Base-by-base conservation (phyloP, 2,329 filamentous ascomycete species). In the Calonectria ilicicola region DNA sequence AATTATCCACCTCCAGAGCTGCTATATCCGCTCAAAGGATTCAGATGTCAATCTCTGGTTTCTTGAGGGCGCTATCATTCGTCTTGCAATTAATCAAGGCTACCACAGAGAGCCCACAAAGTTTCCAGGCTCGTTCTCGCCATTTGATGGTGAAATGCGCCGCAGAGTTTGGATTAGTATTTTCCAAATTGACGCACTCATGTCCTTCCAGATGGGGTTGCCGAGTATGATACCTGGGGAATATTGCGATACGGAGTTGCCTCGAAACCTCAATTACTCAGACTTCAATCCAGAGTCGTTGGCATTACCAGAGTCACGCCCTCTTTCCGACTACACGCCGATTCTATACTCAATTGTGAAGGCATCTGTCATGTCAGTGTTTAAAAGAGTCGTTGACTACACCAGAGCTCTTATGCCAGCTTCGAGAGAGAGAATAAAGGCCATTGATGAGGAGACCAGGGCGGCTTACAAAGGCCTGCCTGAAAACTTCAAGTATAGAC, bases 131-230 rank as follows among this genome's bases (percentile, higher is more conserved):
- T 26, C 5, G 0, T 78, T 88, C 10, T 84, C 85, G 0, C 81
- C 84, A 0, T 88, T 88, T 47, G 84, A 87, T 29, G 83, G 82
- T 4, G 87, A 89, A 77, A 86, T 89, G 80, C 84, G 87, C n/a
- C 84, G 87, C 3, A 82, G 87, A 4, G 80, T 83, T 0, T 89
- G 87, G 86, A 80, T 86, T 29, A 83, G 85, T 66, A 82, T 85
- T 2, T 83, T 81, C 51, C 86, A 86, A 74, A 75, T 87, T 5
- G 87, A 89, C 40, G 80, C 86, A 0, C 72, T 88, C 10, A 81
- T 87, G 47, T 87, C 86, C 0, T 87, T 87, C 49, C 85, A 88
- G 67, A 81, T 88, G 44, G 87, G 87, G 0, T 79, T 89, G 21
- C 87, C 87, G 2, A 85, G 85, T n/a, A 86, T 88, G 83, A 83